Evolutionary conservation across 352 stramenopile genomes (phyloP).

Genomic region (Phytophthora hybrid): DNA sequence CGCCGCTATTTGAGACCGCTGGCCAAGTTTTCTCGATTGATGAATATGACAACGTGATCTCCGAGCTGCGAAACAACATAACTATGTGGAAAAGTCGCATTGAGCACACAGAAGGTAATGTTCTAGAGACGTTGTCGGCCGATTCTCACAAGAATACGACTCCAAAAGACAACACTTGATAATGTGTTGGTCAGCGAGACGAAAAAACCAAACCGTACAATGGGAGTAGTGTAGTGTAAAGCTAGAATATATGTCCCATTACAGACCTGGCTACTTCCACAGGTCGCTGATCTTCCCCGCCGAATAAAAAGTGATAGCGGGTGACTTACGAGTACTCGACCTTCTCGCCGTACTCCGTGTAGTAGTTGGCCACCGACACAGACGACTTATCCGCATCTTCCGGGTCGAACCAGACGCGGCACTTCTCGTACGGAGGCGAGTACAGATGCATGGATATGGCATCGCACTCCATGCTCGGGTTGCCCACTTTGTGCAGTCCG

Average conservation of each 20-base stretch:
- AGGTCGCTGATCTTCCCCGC: background rate
- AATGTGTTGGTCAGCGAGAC: constrained; percentile 1
- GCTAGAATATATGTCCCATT: constrained; percentile 30
- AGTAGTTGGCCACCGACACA: constrained; percentile 82
- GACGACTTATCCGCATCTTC: constrained; percentile 64
- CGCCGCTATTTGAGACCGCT: constrained; percentile 68
- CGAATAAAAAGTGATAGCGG: background rate
- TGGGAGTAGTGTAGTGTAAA: constrained; percentile 14
- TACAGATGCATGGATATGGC: constrained; percentile 96
- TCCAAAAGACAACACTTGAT: constrained; percentile 9
- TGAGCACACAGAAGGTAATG: constrained; percentile 33
- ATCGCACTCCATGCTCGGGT: constrained; percentile 65
- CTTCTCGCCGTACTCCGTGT: constrained; percentile 80
- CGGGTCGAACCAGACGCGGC: constrained; percentile 88
- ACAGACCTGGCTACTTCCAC: constrained; percentile 2
- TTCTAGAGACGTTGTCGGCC: constrained; percentile 41
- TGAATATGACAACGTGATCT: constrained; percentile 60
- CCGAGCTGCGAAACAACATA: constrained; percentile 62
- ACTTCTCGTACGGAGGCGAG: constrained; percentile 92
- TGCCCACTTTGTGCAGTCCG: constrained; percentile 93
- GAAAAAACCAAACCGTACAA: background rate
- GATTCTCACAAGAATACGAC: constrained; percentile 36
- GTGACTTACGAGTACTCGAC: constrained; percentile 40
- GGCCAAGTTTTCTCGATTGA: constrained; percentile 70
- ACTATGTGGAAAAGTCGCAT: constrained; percentile 60